phyloP scores from a whole-genome alignment of 2,329 filamentous ascomycete genomes.

The Talaromyces piceae region DNA sequence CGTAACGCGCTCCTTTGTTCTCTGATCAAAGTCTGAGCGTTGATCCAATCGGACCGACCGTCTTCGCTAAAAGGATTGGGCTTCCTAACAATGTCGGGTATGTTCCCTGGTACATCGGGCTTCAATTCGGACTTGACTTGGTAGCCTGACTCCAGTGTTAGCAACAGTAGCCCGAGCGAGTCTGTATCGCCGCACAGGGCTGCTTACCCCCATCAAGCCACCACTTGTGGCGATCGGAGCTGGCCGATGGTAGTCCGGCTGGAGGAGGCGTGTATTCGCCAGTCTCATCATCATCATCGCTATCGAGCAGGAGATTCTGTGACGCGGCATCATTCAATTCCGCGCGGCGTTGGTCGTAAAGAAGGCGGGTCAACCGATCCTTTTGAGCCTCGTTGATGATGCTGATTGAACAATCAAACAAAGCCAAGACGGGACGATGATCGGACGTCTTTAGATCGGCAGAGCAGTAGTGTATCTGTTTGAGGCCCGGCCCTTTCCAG shows the following conservation, averaged over 20 bases:
- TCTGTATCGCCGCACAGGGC: conserved; percentile 12
- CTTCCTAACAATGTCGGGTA: conserved; percentile 64
- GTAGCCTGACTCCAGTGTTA: conserved; percentile 44
- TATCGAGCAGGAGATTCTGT: conserved; percentile 1
- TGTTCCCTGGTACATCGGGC: conserved; percentile 55
- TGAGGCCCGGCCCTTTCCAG: conserved; percentile 74
- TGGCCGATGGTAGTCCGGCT: conserved; percentile 61
- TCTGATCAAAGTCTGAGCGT: conserved; percentile 3
- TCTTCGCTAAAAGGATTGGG: conserved; percentile 74
- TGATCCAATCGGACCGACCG: conserved; percentile 77
- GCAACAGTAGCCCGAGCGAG: conserved; percentile 5
- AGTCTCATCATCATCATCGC: conserved; percentile 61
- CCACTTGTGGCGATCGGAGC: conserved; percentile 57
- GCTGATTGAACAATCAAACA: conserved; percentile 75
- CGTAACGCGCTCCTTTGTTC: not conserved
- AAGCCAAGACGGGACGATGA: conserved; percentile 88
- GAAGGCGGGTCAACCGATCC: conserved; percentile 61
- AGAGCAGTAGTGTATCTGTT: conserved; percentile 73
- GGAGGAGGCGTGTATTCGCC: conserved; percentile 77
- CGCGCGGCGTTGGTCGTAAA: conserved; percentile 64
- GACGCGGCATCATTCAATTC: conserved; percentile 37
- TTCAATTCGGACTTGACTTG: conserved; percentile 66
- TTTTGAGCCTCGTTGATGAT: conserved; percentile 69
- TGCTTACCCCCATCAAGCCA: conserved; percentile 54
- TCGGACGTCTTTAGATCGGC: conserved; percentile 86